Evolutionary conservation across 495 filamentous ascomycete genomes (phyloP), one percentile per base, ranked within the genome.

Genomic region (Hypoxylon perforatum): DNA sequence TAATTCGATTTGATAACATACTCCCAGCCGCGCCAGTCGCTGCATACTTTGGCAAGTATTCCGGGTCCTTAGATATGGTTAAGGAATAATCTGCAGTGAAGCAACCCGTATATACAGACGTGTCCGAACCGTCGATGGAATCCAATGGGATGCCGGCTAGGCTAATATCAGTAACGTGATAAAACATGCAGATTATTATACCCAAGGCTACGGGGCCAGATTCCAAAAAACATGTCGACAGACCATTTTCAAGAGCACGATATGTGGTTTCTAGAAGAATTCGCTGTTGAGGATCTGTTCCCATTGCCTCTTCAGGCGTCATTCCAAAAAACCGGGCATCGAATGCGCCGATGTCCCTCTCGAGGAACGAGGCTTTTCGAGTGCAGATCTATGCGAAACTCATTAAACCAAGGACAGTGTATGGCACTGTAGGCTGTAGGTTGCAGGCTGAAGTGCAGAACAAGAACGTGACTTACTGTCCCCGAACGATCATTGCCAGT

Each of bases 281-380:
- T 3, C 72, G 49, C 45, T 73, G 60, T 50, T 48, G 30, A 1
- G 72, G 72, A 38, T 76, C 72, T 65, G 73, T 74, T 1, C 64
- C 58, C 10, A 53, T 74, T 0, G 85, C 85, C 67, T 88, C 83
- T 3, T 75, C 66, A 5, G 79, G 70, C 3, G 77, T 79, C 36
- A 86, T 85, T 7, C 72, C 72, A 72, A 88, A 88, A 74, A 87
- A 87, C 8, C 73, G 69, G 1, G 79, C 77, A 67, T 84, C 82
- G 48, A 84, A 85, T 21, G 55, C 60, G 21, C 69, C 69, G 36
- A 80, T 52, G 55, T 83, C 74, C 19, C 80, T 72, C 2, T 69
- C 59, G 5, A 84, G 51, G 55, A 82, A 83, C 2, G 10, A 36
- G 3, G 35, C 35, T 38, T 38, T 38, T 2, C 14, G 3, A 2